Base-by-base conservation (phyloP, 2,329 filamentous ascomycete species). In the Chaetomium sp. region DNA sequence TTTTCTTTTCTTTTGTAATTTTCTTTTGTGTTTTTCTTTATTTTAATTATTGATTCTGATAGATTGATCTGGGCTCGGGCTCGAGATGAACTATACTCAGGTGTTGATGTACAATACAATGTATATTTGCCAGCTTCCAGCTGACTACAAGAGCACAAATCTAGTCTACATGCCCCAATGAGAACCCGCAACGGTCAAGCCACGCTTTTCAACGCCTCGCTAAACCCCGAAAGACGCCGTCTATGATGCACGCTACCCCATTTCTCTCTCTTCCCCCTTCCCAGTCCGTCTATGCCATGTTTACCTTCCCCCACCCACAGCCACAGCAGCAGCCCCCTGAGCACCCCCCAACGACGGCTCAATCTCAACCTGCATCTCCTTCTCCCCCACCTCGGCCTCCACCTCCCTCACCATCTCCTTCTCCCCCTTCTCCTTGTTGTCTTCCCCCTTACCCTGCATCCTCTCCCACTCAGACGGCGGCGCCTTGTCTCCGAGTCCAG, bases 401-500 rank as follows among this genome's bases (percentile, higher is more conserved):
- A 40, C 49, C 36, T 52, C 53, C 12, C 14, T 6, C 47, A 49
- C 54, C 33, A 46, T 38, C 19, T 45, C 45, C 12, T 33, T 38
- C 32, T 43, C 41, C 40, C 11, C 49, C 19, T 27, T 27, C 19
- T 27, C 19, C 2, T 27, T 27, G 19, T 27, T 27, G 19, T 27
- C 19, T 27, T 27, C 19, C 6, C 47, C 44, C 41, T 38, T 49
- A 9, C 37, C 12, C 37, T 9, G 8, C 14, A 34, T n/a, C 33
- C 59, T 19, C 43, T 61, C 58, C 35, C 59, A 36, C 58, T 61
- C 59, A 14, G 53, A 58, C 4, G 59, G 59, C 45, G 58, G 60
- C 12, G 62, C 63, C 7, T 67, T 59, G 8, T 61, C 62, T 33
- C 74, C 80, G 59, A 81, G 69, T 6, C 79, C 79, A 2, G 79